phyloP scores from a whole-genome alignment of 257 asterid species.

The Prunella vulgaris region DNA sequence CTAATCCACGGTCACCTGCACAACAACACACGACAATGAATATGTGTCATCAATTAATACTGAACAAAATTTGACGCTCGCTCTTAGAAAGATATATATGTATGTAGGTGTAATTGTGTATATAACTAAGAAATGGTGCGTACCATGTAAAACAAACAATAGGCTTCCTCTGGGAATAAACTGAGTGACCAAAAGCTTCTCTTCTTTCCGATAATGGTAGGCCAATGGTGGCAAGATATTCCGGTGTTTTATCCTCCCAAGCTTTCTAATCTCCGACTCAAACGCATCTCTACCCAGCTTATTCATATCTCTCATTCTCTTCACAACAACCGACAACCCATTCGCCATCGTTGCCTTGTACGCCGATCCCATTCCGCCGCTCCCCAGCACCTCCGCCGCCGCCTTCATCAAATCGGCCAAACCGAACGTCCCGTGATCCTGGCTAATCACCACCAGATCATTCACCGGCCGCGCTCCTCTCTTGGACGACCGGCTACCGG shows the following conservation, averaged over 20 bases:
- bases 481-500: slow-evolving; percentile 32
- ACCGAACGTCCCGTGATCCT: slow-evolving; percentile 62
- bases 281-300: slow-evolving; percentile 63
- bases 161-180: slow-evolving; percentile 72
- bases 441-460: slow-evolving; percentile 67
- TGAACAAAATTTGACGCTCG: too few relatives aligned
- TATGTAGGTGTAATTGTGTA: too few relatives aligned
- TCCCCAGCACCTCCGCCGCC: slow-evolving; percentile 92
- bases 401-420: slow-evolving; percentile 93
- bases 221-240: slow-evolving; percentile 79
- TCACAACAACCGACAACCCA: slow-evolving; percentile 76
- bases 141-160: slow-evolving; percentile 69
- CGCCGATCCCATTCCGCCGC: slow-evolving; percentile 78
- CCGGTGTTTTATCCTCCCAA: slow-evolving; percentile 52
- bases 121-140: not conserved
- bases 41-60: too few relatives aligned
- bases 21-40: too few relatives aligned
- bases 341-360: slow-evolving; percentile 69
- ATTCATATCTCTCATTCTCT: slow-evolving; percentile 73
- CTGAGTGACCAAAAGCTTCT: slow-evolving; percentile 76
- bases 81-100: too few relatives aligned
- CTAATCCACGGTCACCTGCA: slow-evolving; percentile 65
- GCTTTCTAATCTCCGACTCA: slow-evolving; percentile 55
- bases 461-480: slow-evolving; percentile 28
- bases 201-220: slow-evolving; percentile 71